Evolutionary conservation across 345 rosid species (phyloP).

Genomic region (Lagerstroemia speciosa): DNA sequence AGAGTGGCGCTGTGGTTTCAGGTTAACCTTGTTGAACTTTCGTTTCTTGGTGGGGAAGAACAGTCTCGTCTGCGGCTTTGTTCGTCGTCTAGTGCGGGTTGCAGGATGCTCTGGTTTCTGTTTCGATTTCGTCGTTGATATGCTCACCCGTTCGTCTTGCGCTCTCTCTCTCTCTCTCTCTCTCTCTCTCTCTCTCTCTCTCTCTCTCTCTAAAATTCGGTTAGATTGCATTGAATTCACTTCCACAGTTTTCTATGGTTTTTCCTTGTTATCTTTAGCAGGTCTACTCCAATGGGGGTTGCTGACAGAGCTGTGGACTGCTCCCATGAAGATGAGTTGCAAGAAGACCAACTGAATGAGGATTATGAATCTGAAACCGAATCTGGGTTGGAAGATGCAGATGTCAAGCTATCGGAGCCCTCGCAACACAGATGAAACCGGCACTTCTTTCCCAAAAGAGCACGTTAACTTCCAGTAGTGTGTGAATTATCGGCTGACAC

Average conservation of each 20-base stretch:
- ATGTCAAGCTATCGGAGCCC: conserved; percentile 50
- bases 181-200: too few species aligned
- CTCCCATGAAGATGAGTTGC: conserved; percentile 20
- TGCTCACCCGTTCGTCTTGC: background rate
- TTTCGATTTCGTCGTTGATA: background rate
- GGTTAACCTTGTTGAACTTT: background rate
- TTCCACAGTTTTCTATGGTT: too few species aligned
- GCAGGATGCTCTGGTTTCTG: background rate
- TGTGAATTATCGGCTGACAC: background rate
- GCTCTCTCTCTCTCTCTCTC: too few species aligned
- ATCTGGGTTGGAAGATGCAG: conserved; percentile 50
- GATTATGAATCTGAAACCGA: conserved; percentile 28
- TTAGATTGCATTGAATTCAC: too few species aligned
- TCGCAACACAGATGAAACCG: conserved; percentile 53
- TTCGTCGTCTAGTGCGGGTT: background rate
- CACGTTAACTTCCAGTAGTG: background rate
- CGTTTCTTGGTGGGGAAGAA: too few species aligned
- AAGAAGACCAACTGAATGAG: conserved; percentile 38
- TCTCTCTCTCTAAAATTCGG: too few species aligned
- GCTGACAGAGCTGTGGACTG: background rate
- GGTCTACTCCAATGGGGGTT: background rate
- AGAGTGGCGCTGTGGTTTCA: background rate
- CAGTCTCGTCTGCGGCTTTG: background rate
- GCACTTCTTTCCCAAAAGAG: conserved; percentile 25
- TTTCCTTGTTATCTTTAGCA: too few species aligned